Percentiles rank a stretch among this genome's conserved stretches.
Evolutionary conservation across 768 basidiomycete genomes (phyloP).

Genomic region (Clitopilus passeckerianus): DNA sequence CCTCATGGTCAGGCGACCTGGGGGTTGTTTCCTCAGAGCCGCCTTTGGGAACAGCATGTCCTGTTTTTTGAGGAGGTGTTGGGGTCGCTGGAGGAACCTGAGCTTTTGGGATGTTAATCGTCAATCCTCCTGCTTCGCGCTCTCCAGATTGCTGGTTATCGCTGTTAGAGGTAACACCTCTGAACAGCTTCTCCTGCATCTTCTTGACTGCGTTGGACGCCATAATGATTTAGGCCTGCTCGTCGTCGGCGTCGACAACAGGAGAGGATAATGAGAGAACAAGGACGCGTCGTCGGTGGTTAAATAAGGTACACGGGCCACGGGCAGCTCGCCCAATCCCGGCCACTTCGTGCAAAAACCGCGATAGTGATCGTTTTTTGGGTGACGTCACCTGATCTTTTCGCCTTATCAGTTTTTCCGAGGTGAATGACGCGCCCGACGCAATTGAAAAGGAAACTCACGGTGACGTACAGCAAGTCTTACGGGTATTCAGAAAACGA

Average conservation of each 20-base stretch:
- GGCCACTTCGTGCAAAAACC: background rate
- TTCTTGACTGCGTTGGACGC: conserved; percentile 45
- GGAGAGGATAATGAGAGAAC: background rate
- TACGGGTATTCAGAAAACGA: no score
- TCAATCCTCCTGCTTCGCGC: conserved; percentile 30
- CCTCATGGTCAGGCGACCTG: background rate
- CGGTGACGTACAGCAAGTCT: no score
- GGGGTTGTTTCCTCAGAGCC: conserved; percentile 10
- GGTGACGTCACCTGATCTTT: background rate
- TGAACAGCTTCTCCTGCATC: conserved; percentile 73
- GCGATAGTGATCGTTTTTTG: background rate
- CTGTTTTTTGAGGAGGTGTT: conserved; percentile 27
- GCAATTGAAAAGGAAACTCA: no score
- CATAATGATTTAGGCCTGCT: conserved; percentile 18
- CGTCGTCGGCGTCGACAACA: background rate
- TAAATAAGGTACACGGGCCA: background rate
- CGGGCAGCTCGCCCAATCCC: background rate
- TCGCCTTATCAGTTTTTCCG: background rate
- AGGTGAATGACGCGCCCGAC: background rate
- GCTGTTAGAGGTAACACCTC: conserved; percentile 28
- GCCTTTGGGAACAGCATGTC: conserved; percentile 15
- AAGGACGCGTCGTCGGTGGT: background rate
- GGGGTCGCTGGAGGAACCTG: conserved; percentile 24
- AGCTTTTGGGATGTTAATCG: conserved; percentile 67
- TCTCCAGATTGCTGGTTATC: conserved; percentile 11